Conservation (phyloP, 768 basidiomycete species). For the Phylloporus scabripes region DNA sequence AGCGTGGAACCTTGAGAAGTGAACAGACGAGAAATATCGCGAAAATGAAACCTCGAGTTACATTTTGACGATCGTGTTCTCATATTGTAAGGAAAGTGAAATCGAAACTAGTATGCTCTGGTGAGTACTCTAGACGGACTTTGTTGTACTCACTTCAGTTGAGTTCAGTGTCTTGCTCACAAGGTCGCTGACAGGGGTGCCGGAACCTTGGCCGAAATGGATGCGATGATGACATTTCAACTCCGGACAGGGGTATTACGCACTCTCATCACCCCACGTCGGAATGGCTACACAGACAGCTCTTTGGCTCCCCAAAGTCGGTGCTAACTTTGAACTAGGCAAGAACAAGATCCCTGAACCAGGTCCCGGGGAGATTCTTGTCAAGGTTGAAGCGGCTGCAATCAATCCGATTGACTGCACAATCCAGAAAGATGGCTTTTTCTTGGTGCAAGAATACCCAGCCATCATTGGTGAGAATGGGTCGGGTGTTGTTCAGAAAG, state of each 20-base stretch:
- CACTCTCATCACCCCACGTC: background rate
- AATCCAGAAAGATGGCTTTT: conserved; percentile 5
- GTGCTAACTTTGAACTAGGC: conserved; percentile 8
- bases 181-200: too few species aligned
- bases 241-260: background rate
- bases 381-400: conserved; percentile 36
- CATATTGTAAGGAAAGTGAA: background rate
- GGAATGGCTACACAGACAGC: conserved; percentile 12
- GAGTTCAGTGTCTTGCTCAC: too few species aligned
- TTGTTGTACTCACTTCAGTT: background rate
- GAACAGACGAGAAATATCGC: background rate
- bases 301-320: conserved; percentile 14
- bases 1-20: background rate
- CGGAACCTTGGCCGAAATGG: too few species aligned
- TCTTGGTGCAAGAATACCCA: conserved; percentile 32
- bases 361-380: conserved; percentile 38
- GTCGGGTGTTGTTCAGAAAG: conserved; percentile 34
- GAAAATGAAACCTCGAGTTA: background rate
- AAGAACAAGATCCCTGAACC: conserved; percentile 29
- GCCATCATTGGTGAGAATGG: conserved; percentile 33
- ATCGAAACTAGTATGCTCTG: background rate
- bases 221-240: background rate
- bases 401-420: conserved; percentile 42
- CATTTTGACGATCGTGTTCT: background rate
- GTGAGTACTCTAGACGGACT: background rate